phyloP scores from a whole-genome alignment of 1,139 yeast genomes.

The Geotrichum klebahnii region DNA sequence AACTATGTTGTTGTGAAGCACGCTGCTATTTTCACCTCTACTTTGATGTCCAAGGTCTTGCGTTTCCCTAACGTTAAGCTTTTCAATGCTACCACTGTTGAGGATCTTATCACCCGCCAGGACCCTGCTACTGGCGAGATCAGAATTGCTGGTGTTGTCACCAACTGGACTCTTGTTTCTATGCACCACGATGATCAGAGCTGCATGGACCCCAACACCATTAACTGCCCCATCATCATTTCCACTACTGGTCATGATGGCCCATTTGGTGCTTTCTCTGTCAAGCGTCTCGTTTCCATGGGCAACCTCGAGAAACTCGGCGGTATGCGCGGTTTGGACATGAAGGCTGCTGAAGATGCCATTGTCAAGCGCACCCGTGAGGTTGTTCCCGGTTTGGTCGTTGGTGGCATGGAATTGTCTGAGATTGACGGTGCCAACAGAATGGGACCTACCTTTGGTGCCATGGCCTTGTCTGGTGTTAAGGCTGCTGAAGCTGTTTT shows the following conservation, averaged over 20 bases:
- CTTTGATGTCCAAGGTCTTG: slow-evolving; percentile 64
- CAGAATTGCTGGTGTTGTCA: slow-evolving; percentile 73
- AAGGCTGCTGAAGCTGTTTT: slow-evolving; percentile 66
- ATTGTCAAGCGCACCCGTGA: slow-evolving; percentile 68
- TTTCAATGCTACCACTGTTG: slow-evolving; percentile 79
- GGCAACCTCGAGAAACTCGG: slow-evolving; percentile 49
- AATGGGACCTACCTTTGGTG: slow-evolving; percentile 85
- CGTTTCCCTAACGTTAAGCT: slow-evolving; percentile 70
- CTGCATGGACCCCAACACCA: slow-evolving; percentile 82
- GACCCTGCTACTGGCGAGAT: slow-evolving; percentile 53
- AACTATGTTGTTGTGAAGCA: slow-evolving; percentile 77
- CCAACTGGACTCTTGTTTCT: slow-evolving; percentile 77
- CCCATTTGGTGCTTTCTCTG: slow-evolving; percentile 79
- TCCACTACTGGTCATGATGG: slow-evolving; percentile 82
- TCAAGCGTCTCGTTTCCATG: slow-evolving; percentile 46
- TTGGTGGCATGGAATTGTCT: slow-evolving; percentile 78
- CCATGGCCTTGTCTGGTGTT: slow-evolving; percentile 73
- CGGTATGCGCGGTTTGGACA: slow-evolving; percentile 76
- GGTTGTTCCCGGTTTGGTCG: slow-evolving; percentile 65
- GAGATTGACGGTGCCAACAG: slow-evolving; percentile 74
- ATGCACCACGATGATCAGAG: slow-evolving; percentile 74
- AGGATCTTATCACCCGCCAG: slow-evolving; percentile 70
- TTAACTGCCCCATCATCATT: slow-evolving; percentile 64
- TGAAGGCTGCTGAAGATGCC: slow-evolving; percentile 74
- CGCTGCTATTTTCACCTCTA: slow-evolving; percentile 74